Conservation (phyloP, 169 alveolate species). For the Eimeria zaria region DNA sequence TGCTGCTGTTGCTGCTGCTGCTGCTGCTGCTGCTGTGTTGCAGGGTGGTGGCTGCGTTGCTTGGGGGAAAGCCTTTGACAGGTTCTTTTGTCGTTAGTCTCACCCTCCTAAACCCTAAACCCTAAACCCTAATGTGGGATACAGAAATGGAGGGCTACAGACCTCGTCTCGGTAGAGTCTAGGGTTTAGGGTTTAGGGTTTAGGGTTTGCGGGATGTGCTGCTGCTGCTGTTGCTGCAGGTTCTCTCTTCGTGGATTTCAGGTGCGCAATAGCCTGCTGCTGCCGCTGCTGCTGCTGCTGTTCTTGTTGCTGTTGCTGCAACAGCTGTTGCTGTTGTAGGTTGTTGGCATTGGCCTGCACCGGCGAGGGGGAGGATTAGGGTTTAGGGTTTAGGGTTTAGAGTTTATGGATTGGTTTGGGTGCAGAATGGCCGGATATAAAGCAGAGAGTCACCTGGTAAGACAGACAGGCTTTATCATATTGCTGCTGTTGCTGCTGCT, state of each 20-base stretch:
- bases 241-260: conserved; percentile 22
- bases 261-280: neutral
- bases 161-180: neutral
- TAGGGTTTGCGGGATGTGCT: neutral
- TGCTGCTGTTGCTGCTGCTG: conserved; percentile 34
- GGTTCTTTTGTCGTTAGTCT: conserved; percentile 40
- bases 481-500: neutral
- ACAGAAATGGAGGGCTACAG: neutral
- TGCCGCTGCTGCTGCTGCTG: conserved; percentile 25
- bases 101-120: neutral
- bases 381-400: conserved; percentile 44
- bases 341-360: neutral
- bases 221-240: conserved; percentile 3
- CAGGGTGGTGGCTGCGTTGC: conserved; percentile 51
- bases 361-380: neutral
- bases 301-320: neutral
- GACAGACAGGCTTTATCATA: neutral
- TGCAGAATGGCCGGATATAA: conserved; percentile 31
- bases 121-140: neutral
- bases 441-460: conserved; percentile 30
- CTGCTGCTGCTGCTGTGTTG: too few species aligned
- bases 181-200: conserved; percentile 25
- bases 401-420: neutral
- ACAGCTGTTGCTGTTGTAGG: neutral
- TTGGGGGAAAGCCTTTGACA: conserved; percentile 49